Conservation (phyloP, 2,329 filamentous ascomycete genomes). For the Phyllosticta citriasiana region DNA sequence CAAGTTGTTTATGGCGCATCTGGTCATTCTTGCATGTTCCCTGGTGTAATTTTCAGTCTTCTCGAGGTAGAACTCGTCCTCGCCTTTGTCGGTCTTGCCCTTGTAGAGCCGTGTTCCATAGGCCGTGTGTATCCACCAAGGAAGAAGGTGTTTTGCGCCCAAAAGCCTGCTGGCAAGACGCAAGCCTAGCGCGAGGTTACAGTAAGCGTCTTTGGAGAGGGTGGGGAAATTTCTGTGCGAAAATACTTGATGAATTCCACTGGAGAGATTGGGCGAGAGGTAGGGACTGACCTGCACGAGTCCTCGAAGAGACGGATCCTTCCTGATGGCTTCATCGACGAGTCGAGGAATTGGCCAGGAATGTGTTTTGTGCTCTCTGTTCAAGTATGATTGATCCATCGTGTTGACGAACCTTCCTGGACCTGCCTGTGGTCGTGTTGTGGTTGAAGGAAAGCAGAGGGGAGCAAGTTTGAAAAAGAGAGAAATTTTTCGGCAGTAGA, state of each 20-base stretch:
- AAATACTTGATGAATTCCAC: slow-evolving; percentile 3
- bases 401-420: background rate
- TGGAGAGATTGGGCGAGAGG: background rate
- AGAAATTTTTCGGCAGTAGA: background rate
- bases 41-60: background rate
- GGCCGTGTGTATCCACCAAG: slow-evolving; percentile 8
- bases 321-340: background rate
- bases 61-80: background rate
- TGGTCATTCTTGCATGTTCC: background rate
- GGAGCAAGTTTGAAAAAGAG: background rate
- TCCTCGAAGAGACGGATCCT: background rate
- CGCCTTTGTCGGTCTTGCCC: background rate
- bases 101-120: background rate
- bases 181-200: background rate
- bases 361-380: background rate
- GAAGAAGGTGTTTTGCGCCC: background rate
- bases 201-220: background rate
- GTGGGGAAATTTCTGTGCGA: background rate
- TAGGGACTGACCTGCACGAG: background rate
- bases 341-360: background rate
- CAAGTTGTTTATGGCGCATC: background rate
- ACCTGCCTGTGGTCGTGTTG: background rate
- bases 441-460: background rate
- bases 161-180: slow-evolving; percentile 4
- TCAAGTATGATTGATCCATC: background rate